Evolutionary conservation across 1,139 yeast genomes (phyloP), one percentile per base, ranked within the genome.

Genomic region (Geotrichum phurueaensis): DNA sequence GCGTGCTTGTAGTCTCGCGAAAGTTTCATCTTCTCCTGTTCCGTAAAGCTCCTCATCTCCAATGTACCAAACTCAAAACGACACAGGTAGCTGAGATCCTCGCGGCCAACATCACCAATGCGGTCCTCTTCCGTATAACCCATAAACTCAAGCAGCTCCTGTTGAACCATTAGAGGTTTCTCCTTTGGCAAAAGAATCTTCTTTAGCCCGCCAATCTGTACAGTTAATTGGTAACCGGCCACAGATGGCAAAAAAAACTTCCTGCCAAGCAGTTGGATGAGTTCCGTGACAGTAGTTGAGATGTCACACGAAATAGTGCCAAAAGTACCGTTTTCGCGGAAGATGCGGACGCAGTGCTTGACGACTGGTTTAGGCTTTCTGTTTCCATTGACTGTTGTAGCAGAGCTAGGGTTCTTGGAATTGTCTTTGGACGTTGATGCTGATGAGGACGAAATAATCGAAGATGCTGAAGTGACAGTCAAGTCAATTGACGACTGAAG

Each of bases 61-160:
- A 63, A 56, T 31, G 63, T 61, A n/a, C 70, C 90, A 60, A 91
- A 84, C 51, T 87, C 86, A 72, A 94, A 90, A 66, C 92, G 89
- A 73, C 95, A 89, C 52, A 95, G 78, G 70, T 86, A 91, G 56
- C 95, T 86, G 63, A 94, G 76, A 73, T 94, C 99, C 62, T 89
- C 96, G 62, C 96, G 80, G 39, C 97, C 97, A 60, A 91, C 81
- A 58, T 86, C 88, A 62, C 85, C 85, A 58, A 92, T 76, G 57
- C 86, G 84, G 71, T 92, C 98, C 20, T 82, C 78, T 57, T 84
- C 88, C 2, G 83, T 81, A 71, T 89, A 94, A 1, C 99, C 99
- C 71, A 91, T 86, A 52, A 88, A 76, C 65, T 86, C 78, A 25
- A 95, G 75, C 56, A 91, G 73, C 54, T 88, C 87, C 70, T 86